Percentiles rank a stretch among this genome's conserved stretches.
Evolutionary conservation across 176 grass and related monocot species (phyloP).

Genomic region (Phragmites australis): DNA sequence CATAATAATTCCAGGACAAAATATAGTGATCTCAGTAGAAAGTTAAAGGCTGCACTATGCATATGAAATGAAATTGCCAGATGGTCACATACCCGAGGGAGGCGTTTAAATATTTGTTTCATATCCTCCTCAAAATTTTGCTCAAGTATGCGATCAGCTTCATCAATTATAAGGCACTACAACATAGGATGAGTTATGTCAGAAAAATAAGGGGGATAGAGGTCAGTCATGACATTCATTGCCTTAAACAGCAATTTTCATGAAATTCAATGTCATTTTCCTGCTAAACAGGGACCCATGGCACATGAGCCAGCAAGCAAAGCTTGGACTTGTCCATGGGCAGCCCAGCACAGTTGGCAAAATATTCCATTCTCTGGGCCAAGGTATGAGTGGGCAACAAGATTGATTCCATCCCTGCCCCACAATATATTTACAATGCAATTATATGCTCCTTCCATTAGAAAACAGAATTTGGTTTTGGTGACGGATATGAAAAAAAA

Average conservation of each 20-base stretch:
- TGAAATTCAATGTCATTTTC: neutral
- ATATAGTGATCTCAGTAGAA: conserved; percentile 8
- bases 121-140: conserved; percentile 91
- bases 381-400: neutral
- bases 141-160: conserved; percentile 89
- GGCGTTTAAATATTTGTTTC: conserved; percentile 96
- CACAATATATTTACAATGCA: neutral
- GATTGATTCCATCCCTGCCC: neutral
- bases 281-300: neutral
- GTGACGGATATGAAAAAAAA: no score
- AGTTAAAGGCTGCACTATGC: neutral
- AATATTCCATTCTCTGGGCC: neutral
- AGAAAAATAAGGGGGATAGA: neutral
- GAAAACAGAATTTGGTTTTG: no score
- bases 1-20: neutral
- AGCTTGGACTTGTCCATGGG: neutral
- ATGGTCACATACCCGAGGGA: conserved; percentile 61
- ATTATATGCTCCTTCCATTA: neutral
- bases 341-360: neutral
- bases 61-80: conserved; percentile 25
- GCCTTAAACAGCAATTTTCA: neutral
- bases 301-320: neutral
- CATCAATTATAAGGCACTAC: conserved; percentile 91
- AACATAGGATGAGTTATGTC: conserved; percentile 23
- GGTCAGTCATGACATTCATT: neutral